Evolutionary conservation across 2,329 filamentous ascomycete genomes (phyloP).

Genomic region (Alternaria arbusti): DNA sequence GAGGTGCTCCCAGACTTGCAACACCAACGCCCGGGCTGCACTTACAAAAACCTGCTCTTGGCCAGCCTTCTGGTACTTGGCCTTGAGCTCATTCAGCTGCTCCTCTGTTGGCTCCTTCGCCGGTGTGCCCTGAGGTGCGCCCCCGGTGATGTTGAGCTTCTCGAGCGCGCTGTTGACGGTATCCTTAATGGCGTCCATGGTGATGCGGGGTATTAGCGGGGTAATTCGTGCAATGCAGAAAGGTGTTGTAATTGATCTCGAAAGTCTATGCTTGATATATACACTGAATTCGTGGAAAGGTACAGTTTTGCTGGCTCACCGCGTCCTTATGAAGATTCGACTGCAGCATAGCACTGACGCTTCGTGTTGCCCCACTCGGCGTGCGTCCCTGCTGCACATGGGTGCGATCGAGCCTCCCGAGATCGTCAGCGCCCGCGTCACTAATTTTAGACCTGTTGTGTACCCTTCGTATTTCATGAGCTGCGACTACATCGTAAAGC

Average conservation of each 20-base stretch:
- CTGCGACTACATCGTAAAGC: neutral
- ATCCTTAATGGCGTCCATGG: constrained; percentile 52
- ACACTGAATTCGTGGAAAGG: neutral
- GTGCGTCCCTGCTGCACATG: constrained; percentile 33
- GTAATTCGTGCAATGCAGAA: constrained; percentile 9
- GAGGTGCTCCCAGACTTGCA: constrained; percentile 1
- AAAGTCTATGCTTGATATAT: neutral
- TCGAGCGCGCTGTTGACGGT: constrained; percentile 51
- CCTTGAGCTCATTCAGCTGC: constrained; percentile 70
- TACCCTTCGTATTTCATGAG: constrained; percentile 6
- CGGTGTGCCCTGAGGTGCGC: constrained; percentile 40
- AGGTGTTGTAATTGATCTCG: constrained; percentile 1
- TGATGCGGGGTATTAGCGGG: constrained; percentile 21
- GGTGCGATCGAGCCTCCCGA: constrained; percentile 10
- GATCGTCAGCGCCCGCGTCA: constrained; percentile 29
- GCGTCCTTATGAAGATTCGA: constrained; percentile 10
- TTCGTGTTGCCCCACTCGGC: constrained; percentile 38
- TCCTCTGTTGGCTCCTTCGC: constrained; percentile 66
- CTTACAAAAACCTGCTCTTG: constrained; percentile 78
- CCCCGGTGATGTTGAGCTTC: constrained; percentile 49
- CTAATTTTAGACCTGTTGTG: constrained; percentile 35
- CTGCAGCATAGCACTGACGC: constrained; percentile 26
- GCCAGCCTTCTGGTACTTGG: constrained; percentile 74
- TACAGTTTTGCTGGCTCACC: constrained; percentile 7
- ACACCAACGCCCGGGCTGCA: neutral